Conservation (phyloP, 2,329 filamentous ascomycete genomes). For the Diaporthe capsici region DNA sequence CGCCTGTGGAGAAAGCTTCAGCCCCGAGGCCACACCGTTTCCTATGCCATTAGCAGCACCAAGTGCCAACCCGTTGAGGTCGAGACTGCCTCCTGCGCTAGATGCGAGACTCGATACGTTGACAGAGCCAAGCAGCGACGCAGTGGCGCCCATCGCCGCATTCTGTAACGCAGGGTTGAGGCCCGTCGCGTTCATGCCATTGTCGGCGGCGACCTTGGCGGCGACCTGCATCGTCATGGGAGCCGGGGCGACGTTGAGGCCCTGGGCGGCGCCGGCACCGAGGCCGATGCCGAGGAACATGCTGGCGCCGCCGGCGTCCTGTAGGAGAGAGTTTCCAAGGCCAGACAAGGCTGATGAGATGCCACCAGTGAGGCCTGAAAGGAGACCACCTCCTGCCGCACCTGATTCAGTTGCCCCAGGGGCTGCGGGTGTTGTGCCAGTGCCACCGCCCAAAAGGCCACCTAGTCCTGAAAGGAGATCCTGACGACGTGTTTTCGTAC, state of each 20-base stretch:
- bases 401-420: background rate
- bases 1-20: constrained; percentile 37
- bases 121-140: constrained; percentile 48
- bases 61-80: constrained; percentile 11
- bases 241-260: constrained; percentile 44
- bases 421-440: background rate
- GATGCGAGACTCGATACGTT: constrained; percentile 42
- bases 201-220: constrained; percentile 45
- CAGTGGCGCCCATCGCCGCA: constrained; percentile 48
- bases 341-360: constrained; percentile 35
- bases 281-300: constrained; percentile 46
- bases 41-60: constrained; percentile 40
- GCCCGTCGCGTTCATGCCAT: constrained; percentile 48
- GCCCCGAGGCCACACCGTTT: constrained; percentile 41
- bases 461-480: background rate
- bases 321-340: constrained; percentile 35
- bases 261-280: constrained; percentile 45
- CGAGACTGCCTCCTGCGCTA: constrained; percentile 26
- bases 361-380: constrained; percentile 17
- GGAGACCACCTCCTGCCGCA: constrained; percentile 19
- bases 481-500: background rate
- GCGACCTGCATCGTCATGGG: constrained; percentile 42
- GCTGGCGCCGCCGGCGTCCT: constrained; percentile 42
- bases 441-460: background rate
- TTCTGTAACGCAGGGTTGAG: constrained; percentile 50